These are phyloP conservation scores for Pistacia vera DNA, from an alignment of 345 rosid genomes.

Conservation along the genomic window DNA sequence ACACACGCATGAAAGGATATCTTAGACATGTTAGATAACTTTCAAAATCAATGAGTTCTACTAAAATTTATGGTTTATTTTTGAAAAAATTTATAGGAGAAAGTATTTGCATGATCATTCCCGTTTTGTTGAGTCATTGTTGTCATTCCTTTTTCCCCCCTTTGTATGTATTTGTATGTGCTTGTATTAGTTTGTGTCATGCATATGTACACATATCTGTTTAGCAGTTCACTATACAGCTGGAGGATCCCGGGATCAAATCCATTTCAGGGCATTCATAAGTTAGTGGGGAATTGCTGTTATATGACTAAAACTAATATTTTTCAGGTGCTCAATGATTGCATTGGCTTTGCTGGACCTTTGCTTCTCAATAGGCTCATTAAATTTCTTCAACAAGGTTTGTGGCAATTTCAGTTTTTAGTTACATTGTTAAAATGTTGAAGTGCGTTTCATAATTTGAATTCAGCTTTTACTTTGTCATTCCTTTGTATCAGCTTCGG, in stretches of 20 bases:
- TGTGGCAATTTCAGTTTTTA: conserved; percentile 16
- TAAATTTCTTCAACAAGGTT: conserved; percentile 82
- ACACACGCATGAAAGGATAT: background rate
- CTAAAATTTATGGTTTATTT: background rate
- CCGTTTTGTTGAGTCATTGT: background rate
- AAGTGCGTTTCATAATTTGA: conserved; percentile 3
- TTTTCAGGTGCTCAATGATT: conserved; percentile 77
- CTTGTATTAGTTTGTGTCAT: background rate
- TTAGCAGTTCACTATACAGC: background rate
- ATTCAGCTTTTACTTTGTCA: background rate
- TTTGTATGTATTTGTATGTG: background rate
- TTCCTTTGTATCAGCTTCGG: conserved; percentile 3
- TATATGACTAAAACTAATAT: conserved; percentile 7
- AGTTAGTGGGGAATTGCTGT: background rate
- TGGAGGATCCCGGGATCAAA: conserved; percentile 1
- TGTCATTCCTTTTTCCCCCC: background rate
- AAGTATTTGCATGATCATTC: background rate
- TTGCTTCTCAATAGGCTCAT: conserved; percentile 82
- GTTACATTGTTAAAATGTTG: background rate
- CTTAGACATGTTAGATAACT: background rate
- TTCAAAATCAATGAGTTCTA: background rate
- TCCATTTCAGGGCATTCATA: background rate
- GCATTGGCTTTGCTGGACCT: conserved; percentile 81
- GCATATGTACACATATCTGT: background rate
- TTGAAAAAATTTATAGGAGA: too few species aligned